Evolutionary conservation across 495 filamentous ascomycete genomes (phyloP).

Genomic region (Aspergillus ostianus): DNA sequence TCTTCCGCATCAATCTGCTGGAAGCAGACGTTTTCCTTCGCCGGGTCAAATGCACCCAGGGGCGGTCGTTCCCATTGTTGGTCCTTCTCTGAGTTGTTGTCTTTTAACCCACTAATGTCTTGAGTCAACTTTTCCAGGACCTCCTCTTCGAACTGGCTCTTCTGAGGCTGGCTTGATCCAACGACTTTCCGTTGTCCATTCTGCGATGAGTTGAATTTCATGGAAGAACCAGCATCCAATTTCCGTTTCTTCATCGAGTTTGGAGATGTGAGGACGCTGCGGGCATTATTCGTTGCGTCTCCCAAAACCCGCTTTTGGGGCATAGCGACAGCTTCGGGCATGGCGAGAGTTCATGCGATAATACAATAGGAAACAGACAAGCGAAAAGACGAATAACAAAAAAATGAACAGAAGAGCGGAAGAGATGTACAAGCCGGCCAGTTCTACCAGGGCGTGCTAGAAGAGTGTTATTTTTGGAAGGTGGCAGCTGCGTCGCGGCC

Average conservation of each 20-base stretch:
- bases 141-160: constrained; percentile 90
- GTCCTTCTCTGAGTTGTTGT: constrained; percentile 85
- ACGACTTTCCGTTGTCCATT: constrained; percentile 54
- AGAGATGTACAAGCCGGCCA: neutral
- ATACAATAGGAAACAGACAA: neutral
- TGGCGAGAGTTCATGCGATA: constrained; percentile 23
- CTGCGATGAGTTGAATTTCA: constrained; percentile 57
- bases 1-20: constrained; percentile 97
- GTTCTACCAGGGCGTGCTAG: neutral
- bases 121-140: constrained; percentile 93
- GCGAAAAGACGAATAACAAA: neutral
- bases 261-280: constrained; percentile 47
- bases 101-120: constrained; percentile 79
- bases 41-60: constrained; percentile 69
- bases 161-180: constrained; percentile 73
- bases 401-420: neutral
- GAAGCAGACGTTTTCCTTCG: constrained; percentile 73
- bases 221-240: constrained; percentile 57
- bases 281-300: constrained; percentile 54
- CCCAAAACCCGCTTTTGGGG: constrained; percentile 59
- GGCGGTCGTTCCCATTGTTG: constrained; percentile 88
- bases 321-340: constrained; percentile 51
- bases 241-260: constrained; percentile 72
- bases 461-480: neutral
- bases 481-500: constrained; percentile 6